Evolutionary conservation across 164 flowering plant genomes (phyloP).

Genomic region (Vitis rupestris): DNA sequence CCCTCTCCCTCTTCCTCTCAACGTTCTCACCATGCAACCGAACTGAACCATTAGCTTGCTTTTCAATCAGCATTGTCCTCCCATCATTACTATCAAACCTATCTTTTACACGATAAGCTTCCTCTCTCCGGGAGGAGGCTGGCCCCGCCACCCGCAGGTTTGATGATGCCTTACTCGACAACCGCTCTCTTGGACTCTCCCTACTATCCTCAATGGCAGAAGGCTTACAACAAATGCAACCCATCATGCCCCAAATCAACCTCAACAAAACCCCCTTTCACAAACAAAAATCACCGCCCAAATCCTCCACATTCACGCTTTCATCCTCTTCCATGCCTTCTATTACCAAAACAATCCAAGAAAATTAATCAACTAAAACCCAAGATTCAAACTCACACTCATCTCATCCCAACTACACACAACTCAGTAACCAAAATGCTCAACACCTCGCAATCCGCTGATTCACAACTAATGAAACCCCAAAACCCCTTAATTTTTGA

Average conservation of each 20-base stretch:
- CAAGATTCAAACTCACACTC: neutral
- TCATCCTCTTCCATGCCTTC: conserved; percentile 29
- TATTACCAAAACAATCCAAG: neutral
- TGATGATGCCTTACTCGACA: conserved; percentile 43
- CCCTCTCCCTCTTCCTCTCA: conserved; percentile 68
- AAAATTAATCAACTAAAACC: neutral
- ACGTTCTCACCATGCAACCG: conserved; percentile 43
- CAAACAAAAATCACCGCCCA: conserved; percentile 10
- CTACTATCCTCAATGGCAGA: conserved; percentile 76
- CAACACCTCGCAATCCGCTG: neutral
- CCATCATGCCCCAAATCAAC: conserved; percentile 43
- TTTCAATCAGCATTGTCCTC: conserved; percentile 53
- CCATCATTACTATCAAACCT: conserved; percentile 46
- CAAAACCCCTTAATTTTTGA: neutral
- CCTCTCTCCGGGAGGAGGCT: conserved; percentile 60
- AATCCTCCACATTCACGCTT: neutral
- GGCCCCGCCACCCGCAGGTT: conserved; percentile 38
- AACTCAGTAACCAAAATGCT: neutral
- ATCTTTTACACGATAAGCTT: conserved; percentile 38
- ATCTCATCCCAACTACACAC: neutral
- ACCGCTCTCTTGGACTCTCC: conserved; percentile 68
- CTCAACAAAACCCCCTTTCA: conserved; percentile 13
- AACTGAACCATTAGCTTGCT: conserved; percentile 51
- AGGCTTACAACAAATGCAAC: conserved; percentile 73
- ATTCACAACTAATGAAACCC: neutral